These are phyloP conservation scores for Jatropha multifida DNA, from an alignment of 441 rosid genomes.

Conservation along the genomic window DNA sequence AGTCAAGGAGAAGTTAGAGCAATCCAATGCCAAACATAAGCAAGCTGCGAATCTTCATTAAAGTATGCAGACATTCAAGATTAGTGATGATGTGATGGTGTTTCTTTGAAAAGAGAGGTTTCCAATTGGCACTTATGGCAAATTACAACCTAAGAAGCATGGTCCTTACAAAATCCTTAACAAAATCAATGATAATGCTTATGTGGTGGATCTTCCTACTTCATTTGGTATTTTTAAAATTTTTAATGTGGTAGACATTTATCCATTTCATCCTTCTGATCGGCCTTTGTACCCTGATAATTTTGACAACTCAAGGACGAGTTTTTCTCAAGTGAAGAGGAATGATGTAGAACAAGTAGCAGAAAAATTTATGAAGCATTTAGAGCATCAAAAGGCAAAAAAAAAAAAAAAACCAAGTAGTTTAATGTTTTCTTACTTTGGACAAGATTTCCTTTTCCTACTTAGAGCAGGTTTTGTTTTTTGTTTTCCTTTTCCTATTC, in stretches of 20 bases:
- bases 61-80: neutral
- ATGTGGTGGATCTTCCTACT: neutral
- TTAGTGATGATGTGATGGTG: neutral
- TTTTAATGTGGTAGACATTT: neutral
- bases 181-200: neutral
- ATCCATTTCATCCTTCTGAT: neutral
- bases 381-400: no score
- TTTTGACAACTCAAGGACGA: no score
- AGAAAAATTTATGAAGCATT: no score
- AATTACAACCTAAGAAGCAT: no score
- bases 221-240: neutral
- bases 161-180: neutral
- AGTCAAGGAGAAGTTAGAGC: neutral
- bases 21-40: neutral
- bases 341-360: no score
- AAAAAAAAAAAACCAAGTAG: no score
- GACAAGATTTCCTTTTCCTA: no score
- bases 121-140: neutral
- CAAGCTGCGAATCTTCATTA: neutral
- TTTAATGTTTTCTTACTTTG: no score
- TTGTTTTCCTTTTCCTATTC: no score
- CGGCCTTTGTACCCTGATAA: no score
- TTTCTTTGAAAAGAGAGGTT: neutral
- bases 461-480: no score
- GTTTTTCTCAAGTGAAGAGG: no score